A percentile compares a stretch with the other conserved stretches of the same genome.
Evolutionary conservation across 306 rosid genomes (phyloP).

Genomic region (Luffa aegyptiaca): DNA sequence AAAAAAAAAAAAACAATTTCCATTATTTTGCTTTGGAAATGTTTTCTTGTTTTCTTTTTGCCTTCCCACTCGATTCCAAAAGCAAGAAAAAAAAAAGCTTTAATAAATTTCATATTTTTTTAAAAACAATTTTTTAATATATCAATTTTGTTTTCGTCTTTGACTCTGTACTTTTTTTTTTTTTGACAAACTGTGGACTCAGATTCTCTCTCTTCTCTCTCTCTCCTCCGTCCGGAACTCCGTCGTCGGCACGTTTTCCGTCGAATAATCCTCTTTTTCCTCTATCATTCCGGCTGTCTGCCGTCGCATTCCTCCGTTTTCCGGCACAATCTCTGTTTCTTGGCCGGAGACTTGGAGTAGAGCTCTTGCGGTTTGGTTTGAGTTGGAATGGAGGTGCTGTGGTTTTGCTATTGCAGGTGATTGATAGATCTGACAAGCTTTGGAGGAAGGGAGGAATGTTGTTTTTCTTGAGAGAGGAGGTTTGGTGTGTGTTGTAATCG

Average conservation of each 20-base stretch:
- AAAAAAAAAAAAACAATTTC: not conserved
- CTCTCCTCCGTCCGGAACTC: slow-evolving; percentile 23
- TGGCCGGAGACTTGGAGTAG: slow-evolving; percentile 5
- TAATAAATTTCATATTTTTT: not conserved
- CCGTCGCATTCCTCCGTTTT: not conserved
- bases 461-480: slow-evolving; percentile 10
- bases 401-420: slow-evolving; percentile 16
- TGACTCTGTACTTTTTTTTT: not conserved
- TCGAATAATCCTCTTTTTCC: not conserved
- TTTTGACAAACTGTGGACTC: slow-evolving; percentile 10
- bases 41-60: slow-evolving; percentile 3
- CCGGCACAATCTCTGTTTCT: slow-evolving; percentile 1
- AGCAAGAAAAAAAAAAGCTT: not conserved
- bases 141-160: slow-evolving; percentile 12
- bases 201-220: slow-evolving; percentile 28
- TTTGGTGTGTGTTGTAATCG: slow-evolving; percentile 28
- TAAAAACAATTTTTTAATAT: not conserved
- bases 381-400: slow-evolving; percentile 23
- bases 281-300: slow-evolving; percentile 7
- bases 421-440: slow-evolving; percentile 35
- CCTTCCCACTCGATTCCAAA: not conserved
- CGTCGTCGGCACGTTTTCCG: slow-evolving; percentile 21
- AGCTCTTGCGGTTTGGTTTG: not conserved
- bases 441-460: slow-evolving; percentile 13
- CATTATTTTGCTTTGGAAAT: not conserved